Evolutionary conservation across 257 asterid genomes (phyloP).

Genomic region (Fraxinus pennsylvanica): DNA sequence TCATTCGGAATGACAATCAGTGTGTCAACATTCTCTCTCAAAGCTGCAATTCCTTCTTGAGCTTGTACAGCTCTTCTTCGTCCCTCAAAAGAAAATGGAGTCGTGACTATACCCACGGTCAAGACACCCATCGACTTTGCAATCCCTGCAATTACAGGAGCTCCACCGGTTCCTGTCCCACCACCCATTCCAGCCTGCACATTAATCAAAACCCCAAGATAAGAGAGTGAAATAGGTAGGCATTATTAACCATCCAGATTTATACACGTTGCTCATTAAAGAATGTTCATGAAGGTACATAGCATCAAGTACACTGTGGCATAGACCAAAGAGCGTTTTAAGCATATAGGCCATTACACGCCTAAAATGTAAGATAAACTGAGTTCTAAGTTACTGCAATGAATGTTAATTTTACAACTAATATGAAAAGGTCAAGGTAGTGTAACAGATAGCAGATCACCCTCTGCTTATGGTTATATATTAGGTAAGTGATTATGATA

Average conservation of each 20-base stretch:
- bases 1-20: slow-evolving; percentile 94
- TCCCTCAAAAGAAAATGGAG: slow-evolving; percentile 97
- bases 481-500: not conserved
- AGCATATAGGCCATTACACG: not conserved
- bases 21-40: slow-evolving; percentile 93
- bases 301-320: not conserved
- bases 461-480: not conserved
- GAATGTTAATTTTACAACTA: not conserved
- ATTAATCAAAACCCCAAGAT: not conserved
- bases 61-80: slow-evolving; percentile 96
- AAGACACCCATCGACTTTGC: slow-evolving; percentile 58
- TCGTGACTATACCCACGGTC: slow-evolving; percentile 66
- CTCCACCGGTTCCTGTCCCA: slow-evolving; percentile 64
- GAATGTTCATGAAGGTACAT: not conserved
- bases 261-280: not conserved
- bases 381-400: not conserved
- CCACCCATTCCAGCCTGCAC: slow-evolving; percentile 67
- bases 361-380: not conserved
- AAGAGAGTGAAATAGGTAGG: not conserved
- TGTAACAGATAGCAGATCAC: not conserved
- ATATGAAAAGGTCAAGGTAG: not conserved
- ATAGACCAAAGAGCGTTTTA: not conserved
- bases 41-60: slow-evolving; percentile 94
- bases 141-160: slow-evolving; percentile 55
- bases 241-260: not conserved